phyloP scores from a whole-genome alignment of 441 rosid species.

The Jatropha multifida region DNA sequence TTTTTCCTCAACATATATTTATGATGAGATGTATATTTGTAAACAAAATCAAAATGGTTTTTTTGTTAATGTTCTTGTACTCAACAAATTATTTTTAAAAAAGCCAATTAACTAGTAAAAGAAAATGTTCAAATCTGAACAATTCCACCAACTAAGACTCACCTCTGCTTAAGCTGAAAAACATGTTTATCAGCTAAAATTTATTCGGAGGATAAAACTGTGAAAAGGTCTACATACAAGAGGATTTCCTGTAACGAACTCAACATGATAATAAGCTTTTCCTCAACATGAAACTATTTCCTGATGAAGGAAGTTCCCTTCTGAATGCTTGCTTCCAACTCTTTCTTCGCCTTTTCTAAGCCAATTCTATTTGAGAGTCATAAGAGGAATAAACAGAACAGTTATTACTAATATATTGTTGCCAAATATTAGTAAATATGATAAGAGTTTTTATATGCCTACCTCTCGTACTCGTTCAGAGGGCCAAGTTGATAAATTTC shows the following conservation, averaged over 20 bases:
- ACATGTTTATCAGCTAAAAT: not conserved
- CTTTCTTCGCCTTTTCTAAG: conserved; percentile 82
- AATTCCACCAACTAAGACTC: not conserved
- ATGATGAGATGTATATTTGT: conserved; percentile 3
- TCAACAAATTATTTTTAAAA: too few relatives aligned
- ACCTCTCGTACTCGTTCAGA: conserved; percentile 87
- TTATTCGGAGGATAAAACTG: not conserved
- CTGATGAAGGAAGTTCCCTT: conserved; percentile 70
- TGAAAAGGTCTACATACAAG: conserved; percentile 4
- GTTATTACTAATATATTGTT: not conserved
- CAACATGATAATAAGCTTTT: not conserved
- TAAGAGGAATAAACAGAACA: not conserved
- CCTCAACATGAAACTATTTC: conserved; percentile 39
- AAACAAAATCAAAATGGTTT: not conserved
- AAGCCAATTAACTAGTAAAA: too few relatives aligned
- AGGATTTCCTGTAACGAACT: not conserved
- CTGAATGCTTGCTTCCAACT: conserved; percentile 71
- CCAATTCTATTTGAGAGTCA: conserved; percentile 41
- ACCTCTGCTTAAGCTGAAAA: not conserved
- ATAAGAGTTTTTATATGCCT: not conserved
- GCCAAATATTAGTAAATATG: not conserved
- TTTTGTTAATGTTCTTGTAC: too few relatives aligned
- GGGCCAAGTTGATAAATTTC: conserved; percentile 81
- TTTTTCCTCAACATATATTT: not conserved
- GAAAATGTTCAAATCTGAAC: too few relatives aligned